A percentile compares a stretch with the other conserved stretches of the same genome.
These are phyloP conservation scores for Telfairia occidentalis DNA, from an alignment of 331 rosid species.

Conservation along the genomic window DNA sequence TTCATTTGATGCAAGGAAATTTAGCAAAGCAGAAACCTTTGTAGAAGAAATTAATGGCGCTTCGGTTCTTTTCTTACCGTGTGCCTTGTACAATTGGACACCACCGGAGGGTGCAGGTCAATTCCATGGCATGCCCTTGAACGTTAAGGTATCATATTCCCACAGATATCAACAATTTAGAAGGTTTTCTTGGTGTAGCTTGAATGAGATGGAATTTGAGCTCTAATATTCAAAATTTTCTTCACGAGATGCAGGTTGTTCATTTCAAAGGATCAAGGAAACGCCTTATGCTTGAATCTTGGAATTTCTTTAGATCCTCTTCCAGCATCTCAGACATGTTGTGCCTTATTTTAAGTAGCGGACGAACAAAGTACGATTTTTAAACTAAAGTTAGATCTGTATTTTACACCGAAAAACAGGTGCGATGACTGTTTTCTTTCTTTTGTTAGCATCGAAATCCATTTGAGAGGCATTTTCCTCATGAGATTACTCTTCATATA, in stretches of 20 bases:
- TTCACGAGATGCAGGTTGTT: constrained; percentile 46
- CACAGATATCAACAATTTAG: not conserved
- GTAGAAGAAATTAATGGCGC: constrained; percentile 51
- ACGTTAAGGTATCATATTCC: constrained; percentile 51
- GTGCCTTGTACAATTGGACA: constrained; percentile 79
- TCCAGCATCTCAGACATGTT: constrained; percentile 51
- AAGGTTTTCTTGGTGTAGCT: not conserved
- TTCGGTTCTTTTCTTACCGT: constrained; percentile 64
- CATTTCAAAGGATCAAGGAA: constrained; percentile 99
- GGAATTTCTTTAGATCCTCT: constrained; percentile 63
- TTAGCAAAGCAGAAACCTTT: constrained; percentile 40
- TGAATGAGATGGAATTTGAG: not conserved
- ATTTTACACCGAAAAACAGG: not conserved
- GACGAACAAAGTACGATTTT: constrained; percentile 79
- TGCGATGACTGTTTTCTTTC: not conserved
- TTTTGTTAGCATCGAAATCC: not conserved
- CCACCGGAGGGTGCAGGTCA: constrained; percentile 98
- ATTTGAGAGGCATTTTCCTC: not conserved
- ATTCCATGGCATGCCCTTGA: constrained; percentile 90
- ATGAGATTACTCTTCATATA: not conserved
- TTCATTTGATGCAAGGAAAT: constrained; percentile 51
- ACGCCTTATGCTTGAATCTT: constrained; percentile 87
- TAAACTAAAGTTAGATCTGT: constrained; percentile 15
- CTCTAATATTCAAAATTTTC: not conserved
- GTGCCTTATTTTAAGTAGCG: constrained; percentile 74